Base-by-base conservation (phyloP, 1,284 basidiomycete genomes). In the Takashimella tepidaria region DNA sequence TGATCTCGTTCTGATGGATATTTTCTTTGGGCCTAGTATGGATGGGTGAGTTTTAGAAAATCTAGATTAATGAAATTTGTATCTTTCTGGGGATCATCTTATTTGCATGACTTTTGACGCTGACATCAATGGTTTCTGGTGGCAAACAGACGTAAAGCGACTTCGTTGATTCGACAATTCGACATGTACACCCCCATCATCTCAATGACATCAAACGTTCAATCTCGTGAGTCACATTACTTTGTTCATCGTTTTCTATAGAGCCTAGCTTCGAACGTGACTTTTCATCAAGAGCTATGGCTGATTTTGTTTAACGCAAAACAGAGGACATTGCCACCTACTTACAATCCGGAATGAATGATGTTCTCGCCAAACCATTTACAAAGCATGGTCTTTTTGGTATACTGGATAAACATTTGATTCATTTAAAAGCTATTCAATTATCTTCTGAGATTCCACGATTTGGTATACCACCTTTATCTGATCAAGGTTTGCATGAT, bases 291-390 rank as follows among this genome's bases (percentile, higher is more conserved):
- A n/a, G n/a, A n/a, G n/a, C n/a, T n/a, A n/a, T n/a, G n/a, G n/a
- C n/a, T n/a, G n/a, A n/a, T n/a, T n/a, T n/a, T n/a, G n/a, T n/a
- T n/a, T n/a, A n/a, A n/a, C n/a, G n/a, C n/a, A n/a, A n/a, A n/a
- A 41, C 69, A 81, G 68, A 71, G 64, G 71, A 71, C 51, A 68
- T 74, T 55, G 61, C 65, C 49, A 67, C 67, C 24, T 71, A 70
- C 55, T 52, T 67, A 23, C 62, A 64, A 44, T 70, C 69, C 16
- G 86, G 91, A 21, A 97, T 97, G 93, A 97, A 95, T 73, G 93
- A 97, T 75, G 88, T 96, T 54, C 78, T 97, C n/a, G 88, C 92
- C 6, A 98, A 98, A 74, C 93, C 93, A 1, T 98, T 98, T 76
- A 95, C 90, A 13, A 92, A 92, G 72, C 85, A 93, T 67, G 88